Conservation (phyloP, 352 stramenopile species). For the Aphanomyces stellatus region DNA sequence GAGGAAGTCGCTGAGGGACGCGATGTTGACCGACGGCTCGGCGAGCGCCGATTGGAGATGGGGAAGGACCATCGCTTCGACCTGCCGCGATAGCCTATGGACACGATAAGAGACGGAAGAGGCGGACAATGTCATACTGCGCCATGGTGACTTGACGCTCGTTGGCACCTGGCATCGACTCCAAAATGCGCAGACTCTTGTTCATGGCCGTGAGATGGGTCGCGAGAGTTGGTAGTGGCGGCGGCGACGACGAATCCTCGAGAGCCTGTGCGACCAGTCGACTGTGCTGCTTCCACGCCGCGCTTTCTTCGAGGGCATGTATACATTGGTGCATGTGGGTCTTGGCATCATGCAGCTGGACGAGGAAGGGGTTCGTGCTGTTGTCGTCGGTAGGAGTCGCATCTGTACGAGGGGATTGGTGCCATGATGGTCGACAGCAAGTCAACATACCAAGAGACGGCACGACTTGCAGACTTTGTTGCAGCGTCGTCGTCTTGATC, state of each 20-base stretch:
- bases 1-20: background rate
- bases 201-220: slow-evolving; percentile 15
- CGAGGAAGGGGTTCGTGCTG: background rate
- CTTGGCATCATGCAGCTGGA: slow-evolving; percentile 12
- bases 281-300: slow-evolving; percentile 17
- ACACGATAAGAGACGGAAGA: background rate
- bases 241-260: background rate
- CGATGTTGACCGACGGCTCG: background rate
- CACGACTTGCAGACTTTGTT: background rate
- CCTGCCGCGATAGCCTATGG: background rate
- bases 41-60: background rate
- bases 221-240: background rate
- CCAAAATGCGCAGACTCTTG: slow-evolving; percentile 15
- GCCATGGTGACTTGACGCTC: slow-evolving; percentile 12
- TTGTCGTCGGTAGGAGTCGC: too few species aligned
- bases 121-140: too few species aligned
- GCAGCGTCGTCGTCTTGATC: slow-evolving; percentile 4
- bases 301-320: slow-evolving; percentile 13
- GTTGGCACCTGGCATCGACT: slow-evolving; percentile 3
- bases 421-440: too few species aligned
- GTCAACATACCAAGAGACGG: background rate
- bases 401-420: too few species aligned
- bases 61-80: slow-evolving; percentile 3
- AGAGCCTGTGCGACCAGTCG: slow-evolving; percentile 3
- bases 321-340: slow-evolving; percentile 15